These are phyloP conservation scores for Fusarium goolgardi DNA, from an alignment of 2,329 filamentous ascomycete species.

Conservation along the genomic window DNA sequence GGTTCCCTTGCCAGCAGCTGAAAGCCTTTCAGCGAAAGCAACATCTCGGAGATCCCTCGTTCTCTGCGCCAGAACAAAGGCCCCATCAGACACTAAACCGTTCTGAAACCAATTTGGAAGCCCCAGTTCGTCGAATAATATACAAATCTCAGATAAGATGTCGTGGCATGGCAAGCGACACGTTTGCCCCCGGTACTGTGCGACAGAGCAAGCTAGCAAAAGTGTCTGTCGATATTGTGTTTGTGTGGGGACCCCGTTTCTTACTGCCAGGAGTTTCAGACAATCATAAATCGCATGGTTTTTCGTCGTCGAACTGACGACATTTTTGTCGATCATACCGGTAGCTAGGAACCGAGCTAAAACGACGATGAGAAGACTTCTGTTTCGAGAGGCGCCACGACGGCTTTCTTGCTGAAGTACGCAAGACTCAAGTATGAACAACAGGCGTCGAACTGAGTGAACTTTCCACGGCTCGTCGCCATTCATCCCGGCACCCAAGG, in stretches of 20 bases:
- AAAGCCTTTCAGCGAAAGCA: slow-evolving; percentile 63
- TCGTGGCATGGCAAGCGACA: slow-evolving; percentile 53
- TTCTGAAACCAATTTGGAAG: slow-evolving; percentile 51
- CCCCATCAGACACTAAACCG: slow-evolving; percentile 59
- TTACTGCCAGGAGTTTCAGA: slow-evolving; percentile 31
- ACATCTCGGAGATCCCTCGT: slow-evolving; percentile 66
- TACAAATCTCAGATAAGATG: slow-evolving; percentile 56
- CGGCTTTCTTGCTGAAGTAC: slow-evolving; percentile 32
- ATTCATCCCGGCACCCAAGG: slow-evolving; percentile 20
- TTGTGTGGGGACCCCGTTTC: slow-evolving; percentile 27
- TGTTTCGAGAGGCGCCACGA: slow-evolving; percentile 19
- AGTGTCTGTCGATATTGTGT: slow-evolving; percentile 49
- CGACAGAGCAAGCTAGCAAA: slow-evolving; percentile 58
- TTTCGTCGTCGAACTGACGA: slow-evolving; percentile 30
- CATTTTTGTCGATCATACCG: slow-evolving; percentile 30
- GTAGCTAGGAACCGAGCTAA: slow-evolving; percentile 48
- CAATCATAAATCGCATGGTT: slow-evolving; percentile 41
- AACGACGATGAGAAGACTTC: slow-evolving; percentile 42
- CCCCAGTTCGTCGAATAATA: slow-evolving; percentile 52
- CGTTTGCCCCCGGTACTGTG: slow-evolving; percentile 60
- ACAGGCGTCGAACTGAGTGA: slow-evolving; percentile 41
- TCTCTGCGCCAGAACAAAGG: slow-evolving; percentile 63
- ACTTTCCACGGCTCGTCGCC: slow-evolving; percentile 16
- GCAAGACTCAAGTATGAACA: slow-evolving; percentile 46
- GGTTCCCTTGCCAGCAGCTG: slow-evolving; percentile 19